Evolutionary conservation across 805 yeast genomes (phyloP), one percentile per base, ranked within the genome.

Genomic region (Starmera pachycereana): DNA sequence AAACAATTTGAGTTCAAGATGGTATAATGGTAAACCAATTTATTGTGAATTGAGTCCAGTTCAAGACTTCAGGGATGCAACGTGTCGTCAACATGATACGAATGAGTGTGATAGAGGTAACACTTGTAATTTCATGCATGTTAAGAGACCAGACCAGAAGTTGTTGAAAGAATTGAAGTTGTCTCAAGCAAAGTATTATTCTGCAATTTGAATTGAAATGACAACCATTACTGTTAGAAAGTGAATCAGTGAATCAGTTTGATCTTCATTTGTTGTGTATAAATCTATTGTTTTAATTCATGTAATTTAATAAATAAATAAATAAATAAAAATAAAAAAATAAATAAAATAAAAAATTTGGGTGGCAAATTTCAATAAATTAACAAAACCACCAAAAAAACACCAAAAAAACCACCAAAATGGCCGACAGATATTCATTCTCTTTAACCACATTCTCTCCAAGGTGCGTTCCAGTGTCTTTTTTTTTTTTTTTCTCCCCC

Each of bases 381-480:
- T n/a, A n/a, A n/a, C n/a, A n/a, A n/a, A n/a, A n/a, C n/a, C n/a
- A n/a, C n/a, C n/a, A n/a, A n/a, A n/a, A n/a, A n/a, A n/a, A n/a
- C n/a, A n/a, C n/a, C n/a, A n/a, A n/a, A n/a, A n/a, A n/a, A n/a
- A n/a, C n/a, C n/a, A n/a, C n/a, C n/a, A n/a, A 22, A 46, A 92
- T 92, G 97, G 95, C 98, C 44, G 98, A 92, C 63, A 79, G 98
- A 73, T 92, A 92, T 66, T 88, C 97, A 16, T 92, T 92, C 60
- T 92, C 98, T 19, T 74, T 92, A 46, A 92, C 98, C 22, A 92
- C 98, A 13, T 92, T 92, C 62, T 90, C 97, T 37, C 98, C 99
- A 57, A 84, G 83, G 89, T 81, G 49, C 13, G 56, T 45, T 18
- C 32, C 2, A 30, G 30, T 16, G 29, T 29, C 19, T 32, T 39